phyloP scores from a whole-genome alignment of 1,139 yeast species.

The Suzukiozyma palmioleophila region DNA sequence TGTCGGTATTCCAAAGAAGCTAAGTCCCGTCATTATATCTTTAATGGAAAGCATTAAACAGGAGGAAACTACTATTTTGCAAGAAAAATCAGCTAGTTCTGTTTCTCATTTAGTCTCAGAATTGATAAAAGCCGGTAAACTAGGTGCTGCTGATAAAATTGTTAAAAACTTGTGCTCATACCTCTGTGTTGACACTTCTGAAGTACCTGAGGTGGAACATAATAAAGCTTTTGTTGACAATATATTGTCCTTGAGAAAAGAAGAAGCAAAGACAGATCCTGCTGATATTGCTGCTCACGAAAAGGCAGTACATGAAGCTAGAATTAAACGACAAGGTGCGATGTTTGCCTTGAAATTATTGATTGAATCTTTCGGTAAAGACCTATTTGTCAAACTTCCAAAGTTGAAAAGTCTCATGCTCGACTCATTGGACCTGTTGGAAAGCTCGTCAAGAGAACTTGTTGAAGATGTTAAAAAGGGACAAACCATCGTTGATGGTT shows the following conservation, averaged over 20 bases:
- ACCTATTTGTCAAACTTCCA: slow-evolving; percentile 59
- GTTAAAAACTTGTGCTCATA: slow-evolving; percentile 89
- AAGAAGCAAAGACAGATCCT: slow-evolving; percentile 68
- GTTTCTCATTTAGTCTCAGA: slow-evolving; percentile 60
- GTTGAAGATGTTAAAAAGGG: slow-evolving; percentile 52
- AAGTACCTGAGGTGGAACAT: slow-evolving; percentile 87
- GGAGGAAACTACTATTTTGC: slow-evolving; percentile 66
- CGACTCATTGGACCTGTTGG: slow-evolving; percentile 48
- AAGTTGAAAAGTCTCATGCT: slow-evolving; percentile 66
- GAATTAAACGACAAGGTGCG: slow-evolving; percentile 81
- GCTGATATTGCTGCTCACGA: slow-evolving; percentile 63
- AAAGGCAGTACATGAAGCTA: slow-evolving; percentile 66
- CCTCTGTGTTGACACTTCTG: slow-evolving; percentile 90
- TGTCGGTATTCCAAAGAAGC: slow-evolving; percentile 71
- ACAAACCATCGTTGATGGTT: slow-evolving; percentile 79
- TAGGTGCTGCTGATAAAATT: slow-evolving; percentile 79
- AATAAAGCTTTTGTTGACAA: slow-evolving; percentile 53
- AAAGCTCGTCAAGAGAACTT: slow-evolving; percentile 27
- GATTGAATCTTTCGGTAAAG: slow-evolving; percentile 45
- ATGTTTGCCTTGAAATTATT: slow-evolving; percentile 62
- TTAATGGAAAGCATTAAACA: slow-evolving; percentile 89
- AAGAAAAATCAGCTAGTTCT: slow-evolving; percentile 65
- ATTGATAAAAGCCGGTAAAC: slow-evolving; percentile 54
- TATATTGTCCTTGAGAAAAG: slow-evolving; percentile 75
- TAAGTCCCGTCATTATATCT: slow-evolving; percentile 84